These are phyloP conservation scores for Kwoniella shivajii DNA, from an alignment of 1,284 basidiomycete genomes.

Conservation along the genomic window DNA sequence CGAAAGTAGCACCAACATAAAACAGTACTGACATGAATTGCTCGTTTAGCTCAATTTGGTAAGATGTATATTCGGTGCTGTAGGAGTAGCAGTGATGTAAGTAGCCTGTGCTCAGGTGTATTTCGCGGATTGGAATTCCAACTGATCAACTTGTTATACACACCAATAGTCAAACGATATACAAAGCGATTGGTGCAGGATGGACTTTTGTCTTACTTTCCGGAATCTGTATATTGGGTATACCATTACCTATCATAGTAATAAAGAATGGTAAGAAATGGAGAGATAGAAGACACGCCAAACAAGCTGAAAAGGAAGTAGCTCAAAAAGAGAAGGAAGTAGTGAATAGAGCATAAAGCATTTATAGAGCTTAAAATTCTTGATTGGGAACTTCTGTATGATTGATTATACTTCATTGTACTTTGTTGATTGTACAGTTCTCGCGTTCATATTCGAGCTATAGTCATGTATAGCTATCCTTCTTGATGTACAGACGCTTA, in stretches of 20 bases:
- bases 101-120: slow-evolving; percentile 1
- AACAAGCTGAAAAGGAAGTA: slow-evolving; percentile 10
- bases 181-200: slow-evolving; percentile 44
- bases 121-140: background rate
- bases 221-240: slow-evolving; percentile 33
- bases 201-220: slow-evolving; percentile 51
- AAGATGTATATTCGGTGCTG: slow-evolving; percentile 50
- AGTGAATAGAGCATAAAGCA: no score
- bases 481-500: no score
- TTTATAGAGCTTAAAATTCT: background rate
- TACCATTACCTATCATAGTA: slow-evolving; percentile 39
- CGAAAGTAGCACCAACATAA: no score
- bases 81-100: slow-evolving; percentile 43
- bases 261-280: slow-evolving; percentile 35
- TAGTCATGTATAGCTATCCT: no score
- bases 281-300: slow-evolving; percentile 29
- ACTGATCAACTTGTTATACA: background rate
- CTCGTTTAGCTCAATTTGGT: slow-evolving; percentile 53
- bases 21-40: background rate
- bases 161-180: slow-evolving; percentile 30
- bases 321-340: background rate
- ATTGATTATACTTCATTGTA: no score
- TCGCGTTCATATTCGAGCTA: no score
- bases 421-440: no score
- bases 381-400: no score